Evolutionary conservation across 2,329 filamentous ascomycete genomes (phyloP).

Genomic region (Didymella lethalis): DNA sequence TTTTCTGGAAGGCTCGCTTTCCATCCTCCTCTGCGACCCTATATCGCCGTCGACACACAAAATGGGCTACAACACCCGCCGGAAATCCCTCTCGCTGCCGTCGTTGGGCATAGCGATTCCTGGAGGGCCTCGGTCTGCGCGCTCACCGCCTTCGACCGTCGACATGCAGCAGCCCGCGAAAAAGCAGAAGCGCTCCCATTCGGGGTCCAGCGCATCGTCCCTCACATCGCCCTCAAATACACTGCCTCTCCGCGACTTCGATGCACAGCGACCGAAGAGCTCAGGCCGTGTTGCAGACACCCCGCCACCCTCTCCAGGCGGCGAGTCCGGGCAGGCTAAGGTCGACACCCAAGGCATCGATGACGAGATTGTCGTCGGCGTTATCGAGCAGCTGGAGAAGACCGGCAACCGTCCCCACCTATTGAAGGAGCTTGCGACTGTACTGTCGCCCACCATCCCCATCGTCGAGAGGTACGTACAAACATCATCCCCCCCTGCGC

Average conservation of each 20-base stretch:
- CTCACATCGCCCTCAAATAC: conserved; percentile 57
- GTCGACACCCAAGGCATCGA: conserved; percentile 85
- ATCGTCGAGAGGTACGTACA: conserved; percentile 87
- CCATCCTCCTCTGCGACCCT: conserved; percentile 18
- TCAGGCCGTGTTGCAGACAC: conserved; percentile 66
- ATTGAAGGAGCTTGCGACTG: conserved; percentile 88
- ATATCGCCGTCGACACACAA: conserved; percentile 29
- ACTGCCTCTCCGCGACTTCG: conserved; percentile 55
- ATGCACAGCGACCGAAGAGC: conserved; percentile 55
- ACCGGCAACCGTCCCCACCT: conserved; percentile 92
- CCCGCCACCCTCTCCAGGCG: conserved; percentile 76
- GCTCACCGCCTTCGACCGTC: conserved; percentile 64
- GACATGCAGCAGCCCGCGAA: conserved; percentile 66
- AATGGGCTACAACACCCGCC: conserved; percentile 96
- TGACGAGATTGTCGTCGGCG: conserved; percentile 92
- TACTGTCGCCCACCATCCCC: conserved; percentile 77
- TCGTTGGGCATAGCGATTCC: conserved; percentile 90
- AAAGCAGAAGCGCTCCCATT: conserved; percentile 79
- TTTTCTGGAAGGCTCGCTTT: conserved; percentile 17
- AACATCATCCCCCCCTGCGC: conserved; percentile 23
- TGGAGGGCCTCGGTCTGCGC: conserved; percentile 57
- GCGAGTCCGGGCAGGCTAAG: conserved; percentile 60
- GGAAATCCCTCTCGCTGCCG: conserved; percentile 92
- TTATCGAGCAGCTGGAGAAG: conserved; percentile 86
- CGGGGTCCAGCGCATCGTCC: conserved; percentile 52